These are phyloP conservation scores for Phanerodontia chrysosporium DNA, from an alignment of 768 basidiomycete species.

Conservation along the genomic window DNA sequence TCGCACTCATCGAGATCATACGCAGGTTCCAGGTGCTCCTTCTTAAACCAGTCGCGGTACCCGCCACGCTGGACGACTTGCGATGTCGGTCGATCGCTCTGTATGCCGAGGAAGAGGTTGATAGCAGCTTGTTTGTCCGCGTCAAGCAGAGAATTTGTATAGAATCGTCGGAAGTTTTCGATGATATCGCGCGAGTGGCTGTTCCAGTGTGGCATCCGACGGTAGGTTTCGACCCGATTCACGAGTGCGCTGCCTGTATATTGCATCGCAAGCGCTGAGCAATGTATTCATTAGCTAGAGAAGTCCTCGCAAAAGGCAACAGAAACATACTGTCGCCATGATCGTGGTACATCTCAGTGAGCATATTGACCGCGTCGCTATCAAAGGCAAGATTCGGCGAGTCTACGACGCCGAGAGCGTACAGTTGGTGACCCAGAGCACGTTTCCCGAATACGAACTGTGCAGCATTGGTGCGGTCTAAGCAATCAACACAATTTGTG, in stretches of 20 bases:
- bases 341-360: conserved; percentile 99
- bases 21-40: conserved; percentile 62
- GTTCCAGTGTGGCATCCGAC: conserved; percentile 95
- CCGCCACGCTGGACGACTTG: conserved; percentile 56
- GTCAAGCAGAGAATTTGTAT: conserved; percentile 90
- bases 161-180: conserved; percentile 91
- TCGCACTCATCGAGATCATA: conserved; percentile 66
- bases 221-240: conserved; percentile 93
- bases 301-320: background rate
- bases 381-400: conserved; percentile 86
- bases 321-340: conserved; percentile 81
- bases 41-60: conserved; percentile 84
- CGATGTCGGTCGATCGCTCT: conserved; percentile 41
- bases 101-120: conserved; percentile 90
- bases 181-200: conserved; percentile 96
- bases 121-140: conserved; percentile 97
- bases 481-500: conserved; percentile 95
- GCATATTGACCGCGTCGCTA: conserved; percentile 91
- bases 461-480: conserved; percentile 94
- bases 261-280: conserved; percentile 83
- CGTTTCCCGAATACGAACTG: conserved; percentile 97
- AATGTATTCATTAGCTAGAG: background rate
- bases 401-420: conserved; percentile 87
- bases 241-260: conserved; percentile 97
- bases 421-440: conserved; percentile 90